Conservation (phyloP, 2,329 filamentous ascomycete genomes). For the Arthrobotrys entomopaga region DNA sequence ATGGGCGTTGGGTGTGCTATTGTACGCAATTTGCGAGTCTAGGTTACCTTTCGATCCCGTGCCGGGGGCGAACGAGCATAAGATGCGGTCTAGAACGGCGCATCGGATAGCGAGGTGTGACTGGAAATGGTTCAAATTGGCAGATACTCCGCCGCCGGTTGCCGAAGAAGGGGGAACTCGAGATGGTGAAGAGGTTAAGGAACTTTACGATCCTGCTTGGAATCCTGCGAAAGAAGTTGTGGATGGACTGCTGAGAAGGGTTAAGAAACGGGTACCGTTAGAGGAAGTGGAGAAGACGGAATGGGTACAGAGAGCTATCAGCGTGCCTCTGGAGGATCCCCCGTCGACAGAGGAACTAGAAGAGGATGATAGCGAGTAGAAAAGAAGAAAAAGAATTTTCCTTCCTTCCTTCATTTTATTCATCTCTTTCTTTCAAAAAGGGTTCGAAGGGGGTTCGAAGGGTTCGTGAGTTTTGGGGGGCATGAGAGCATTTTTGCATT, state of each 20-base stretch:
- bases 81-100: slow-evolving; percentile 81
- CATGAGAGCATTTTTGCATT: neutral
- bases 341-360: slow-evolving; percentile 52
- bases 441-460: slow-evolving; percentile 14
- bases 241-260: slow-evolving; percentile 84
- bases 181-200: slow-evolving; percentile 62
- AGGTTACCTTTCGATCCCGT: slow-evolving; percentile 90
- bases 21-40: slow-evolving; percentile 94
- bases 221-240: slow-evolving; percentile 82
- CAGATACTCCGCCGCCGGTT: slow-evolving; percentile 47
- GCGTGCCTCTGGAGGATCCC: slow-evolving; percentile 57
- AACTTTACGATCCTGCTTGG: slow-evolving; percentile 73
- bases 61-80: slow-evolving; percentile 78
- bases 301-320: slow-evolving; percentile 81
- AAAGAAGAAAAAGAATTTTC: neutral
- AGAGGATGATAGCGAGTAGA: slow-evolving; percentile 25
- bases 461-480: slow-evolving; percentile 9
- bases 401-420: slow-evolving; percentile 1
- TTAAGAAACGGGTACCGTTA: slow-evolving; percentile 79
- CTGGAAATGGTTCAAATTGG: slow-evolving; percentile 84
- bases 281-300: slow-evolving; percentile 75
- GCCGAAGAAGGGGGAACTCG: slow-evolving; percentile 73
- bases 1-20: slow-evolving; percentile 91
- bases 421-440: slow-evolving; percentile 3
- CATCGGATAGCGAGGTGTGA: slow-evolving; percentile 96